These are phyloP conservation scores for Colletotrichum neosansevieriae DNA, from an alignment of 2,329 filamentous ascomycete genomes.

Conservation along the genomic window DNA sequence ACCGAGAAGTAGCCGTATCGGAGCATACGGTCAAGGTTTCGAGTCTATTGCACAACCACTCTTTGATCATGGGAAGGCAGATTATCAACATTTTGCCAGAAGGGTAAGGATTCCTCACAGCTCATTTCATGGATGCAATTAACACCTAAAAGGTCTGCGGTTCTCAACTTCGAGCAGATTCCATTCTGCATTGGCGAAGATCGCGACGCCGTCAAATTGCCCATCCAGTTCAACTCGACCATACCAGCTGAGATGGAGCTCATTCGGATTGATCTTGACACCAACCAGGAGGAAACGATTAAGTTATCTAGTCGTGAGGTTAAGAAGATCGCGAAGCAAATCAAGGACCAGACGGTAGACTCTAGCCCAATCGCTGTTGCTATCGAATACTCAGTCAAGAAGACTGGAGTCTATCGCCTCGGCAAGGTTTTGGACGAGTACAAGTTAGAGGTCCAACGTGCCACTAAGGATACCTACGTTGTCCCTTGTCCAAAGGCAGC, in stretches of 20 bases:
- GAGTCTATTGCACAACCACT: slow-evolving; percentile 89
- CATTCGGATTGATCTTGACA: slow-evolving; percentile 86
- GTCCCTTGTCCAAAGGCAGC: slow-evolving; percentile 86
- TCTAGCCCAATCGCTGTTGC: slow-evolving; percentile 70
- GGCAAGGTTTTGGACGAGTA: slow-evolving; percentile 91
- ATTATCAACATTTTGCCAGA: slow-evolving; percentile 98
- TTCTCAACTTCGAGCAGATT: slow-evolving; percentile 84
- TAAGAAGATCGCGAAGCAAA: slow-evolving; percentile 77
- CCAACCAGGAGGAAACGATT: slow-evolving; percentile 82
- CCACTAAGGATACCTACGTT: slow-evolving; percentile 82
- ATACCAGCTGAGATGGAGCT: slow-evolving; percentile 89
- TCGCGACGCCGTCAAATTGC: slow-evolving; percentile 73
- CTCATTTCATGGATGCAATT: not conserved
- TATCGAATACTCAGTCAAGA: slow-evolving; percentile 82
- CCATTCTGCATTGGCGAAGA: slow-evolving; percentile 83
- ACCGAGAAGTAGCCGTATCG: slow-evolving; percentile 93
- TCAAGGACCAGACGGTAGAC: slow-evolving; percentile 74
- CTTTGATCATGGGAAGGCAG: slow-evolving; percentile 94
- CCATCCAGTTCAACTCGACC: slow-evolving; percentile 94
- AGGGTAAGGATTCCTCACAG: slow-evolving; percentile 65
- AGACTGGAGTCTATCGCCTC: slow-evolving; percentile 88
- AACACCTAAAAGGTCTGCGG: slow-evolving; percentile 72
- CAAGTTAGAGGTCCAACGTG: slow-evolving; percentile 89
- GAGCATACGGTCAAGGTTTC: slow-evolving; percentile 91
- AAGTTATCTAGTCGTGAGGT: slow-evolving; percentile 80